Base-by-base conservation (phyloP, 2,329 filamentous ascomycete genomes). In the Epicoccum nigrum region DNA sequence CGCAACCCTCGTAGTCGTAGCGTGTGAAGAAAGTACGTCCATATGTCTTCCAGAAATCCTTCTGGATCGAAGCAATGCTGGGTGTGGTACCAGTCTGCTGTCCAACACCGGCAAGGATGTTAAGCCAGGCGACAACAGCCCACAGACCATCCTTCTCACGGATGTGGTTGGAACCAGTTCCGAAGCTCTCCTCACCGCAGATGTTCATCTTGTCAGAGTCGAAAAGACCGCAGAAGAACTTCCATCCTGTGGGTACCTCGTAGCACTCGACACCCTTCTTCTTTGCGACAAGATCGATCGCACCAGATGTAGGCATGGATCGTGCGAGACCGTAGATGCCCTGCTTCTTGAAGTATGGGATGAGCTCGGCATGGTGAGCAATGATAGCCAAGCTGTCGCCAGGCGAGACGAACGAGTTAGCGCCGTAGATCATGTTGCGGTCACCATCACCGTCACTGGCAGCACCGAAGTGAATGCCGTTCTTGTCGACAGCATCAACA, bases 201-300 rank as follows among this genome's bases (percentile, higher is more conserved):
- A 99, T 99, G 69, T 94, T 97, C 94, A 99, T 99, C 85, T 99
- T 99, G 76, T 99, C 93, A 60, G 97, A 84, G 49, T 95, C 94
- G 60, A 92, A 96, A 33, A 95, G 94, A 56, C 94, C 94, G 72
- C 97, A 99, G 38, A 94, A 99, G 79, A 90, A 96, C 83, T 96
- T 97, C 94, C 94, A 99, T 68, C 94, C 94, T 1, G 94, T 99
- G 30, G 94, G 94, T 1, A 99, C 94, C 77, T 99, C 94, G 78
- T 99, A 99, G 77, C 86, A 88, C 78, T 90, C 81, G 33, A 99
- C 83, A 28, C 89, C 89, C 79, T 97, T 93, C 69, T 91, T 92
- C 83, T 96, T 90, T 64, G 94, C 94, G 32, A 99, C 94, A 13
- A 96, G 86, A 73, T 99, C 94, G 45, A 99, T 90, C 17, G 94